A percentile compares a stretch with the other conserved stretches of the same genome.
These are phyloP conservation scores for Priceomyces melissophilus DNA, from an alignment of 805 yeast genomes.

Conservation along the genomic window DNA sequence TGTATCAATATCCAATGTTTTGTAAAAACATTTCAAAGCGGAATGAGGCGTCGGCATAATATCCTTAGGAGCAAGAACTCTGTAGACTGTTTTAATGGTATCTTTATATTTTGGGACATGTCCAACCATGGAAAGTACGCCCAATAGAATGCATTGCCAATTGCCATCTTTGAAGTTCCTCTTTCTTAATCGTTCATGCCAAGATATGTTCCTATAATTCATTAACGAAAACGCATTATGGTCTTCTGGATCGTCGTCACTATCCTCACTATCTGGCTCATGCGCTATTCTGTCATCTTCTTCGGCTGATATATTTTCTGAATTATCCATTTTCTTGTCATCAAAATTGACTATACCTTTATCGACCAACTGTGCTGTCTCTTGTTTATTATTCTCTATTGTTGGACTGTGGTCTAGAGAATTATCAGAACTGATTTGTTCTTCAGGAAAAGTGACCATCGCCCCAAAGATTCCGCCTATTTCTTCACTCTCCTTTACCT, in stretches of 20 bases:
- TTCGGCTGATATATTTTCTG: constrained; percentile 13
- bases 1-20: constrained; percentile 46
- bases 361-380: constrained; percentile 13
- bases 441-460: constrained; percentile 28
- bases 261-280: constrained; percentile 20
- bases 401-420: constrained; percentile 17
- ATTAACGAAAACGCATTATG: constrained; percentile 48
- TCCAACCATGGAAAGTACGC: constrained; percentile 61
- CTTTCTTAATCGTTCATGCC: constrained; percentile 76
- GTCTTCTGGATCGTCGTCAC: constrained; percentile 13
- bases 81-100: constrained; percentile 49
- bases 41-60: constrained; percentile 47
- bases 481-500: constrained; percentile 28
- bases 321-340: constrained; percentile 20
- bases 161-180: constrained; percentile 78
- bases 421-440: constrained; percentile 4
- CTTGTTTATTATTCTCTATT: constrained; percentile 16
- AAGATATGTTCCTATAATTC: constrained; percentile 57
- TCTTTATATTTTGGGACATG: constrained; percentile 52
- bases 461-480: constrained; percentile 28
- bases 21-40: constrained; percentile 54
- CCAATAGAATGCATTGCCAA: constrained; percentile 78
- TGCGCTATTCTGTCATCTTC: constrained; percentile 9
- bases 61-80: constrained; percentile 55
- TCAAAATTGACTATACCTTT: constrained; percentile 14